Conservation (phyloP, 129 eudicot species). For the Pittosporum tobira region DNA sequence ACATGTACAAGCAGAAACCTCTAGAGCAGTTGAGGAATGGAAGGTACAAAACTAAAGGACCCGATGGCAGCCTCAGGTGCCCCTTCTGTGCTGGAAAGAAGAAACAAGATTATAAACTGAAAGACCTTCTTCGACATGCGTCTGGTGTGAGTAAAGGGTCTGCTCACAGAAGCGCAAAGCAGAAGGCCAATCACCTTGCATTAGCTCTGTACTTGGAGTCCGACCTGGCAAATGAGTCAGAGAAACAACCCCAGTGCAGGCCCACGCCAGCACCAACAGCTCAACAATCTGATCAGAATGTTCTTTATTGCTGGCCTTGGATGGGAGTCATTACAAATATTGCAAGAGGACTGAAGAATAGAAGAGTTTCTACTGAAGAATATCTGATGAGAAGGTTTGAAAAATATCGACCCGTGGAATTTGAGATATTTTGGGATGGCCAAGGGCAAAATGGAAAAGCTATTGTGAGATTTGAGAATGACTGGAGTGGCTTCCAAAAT, state of each 20-base stretch:
- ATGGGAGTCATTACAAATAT: constrained; percentile 57
- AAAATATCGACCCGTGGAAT: constrained; percentile 47
- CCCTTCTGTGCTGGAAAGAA: constrained; percentile 95
- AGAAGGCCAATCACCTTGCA: constrained; percentile 82
- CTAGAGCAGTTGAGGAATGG: constrained; percentile 47
- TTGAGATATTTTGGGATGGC: constrained; percentile 46
- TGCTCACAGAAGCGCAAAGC: constrained; percentile 63
- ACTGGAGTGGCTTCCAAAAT: constrained; percentile 64
- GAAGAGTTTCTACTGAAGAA: constrained; percentile 16
- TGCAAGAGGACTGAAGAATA: constrained; percentile 22
- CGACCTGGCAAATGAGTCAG: constrained; percentile 51
- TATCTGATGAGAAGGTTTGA: constrained; percentile 50
- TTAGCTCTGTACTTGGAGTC: constrained; percentile 49
- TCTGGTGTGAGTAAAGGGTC: constrained; percentile 76
- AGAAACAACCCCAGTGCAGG: constrained; percentile 27
- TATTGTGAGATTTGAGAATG: constrained; percentile 48
- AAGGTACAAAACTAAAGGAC: constrained; percentile 42
- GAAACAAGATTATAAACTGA: constrained; percentile 70
- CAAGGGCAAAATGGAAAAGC: constrained; percentile 24
- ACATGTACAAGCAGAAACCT: constrained; percentile 62
- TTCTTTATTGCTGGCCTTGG: constrained; percentile 74
- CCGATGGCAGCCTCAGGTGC: constrained; percentile 61
- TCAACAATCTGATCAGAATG: constrained; percentile 29
- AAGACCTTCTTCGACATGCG: constrained; percentile 78
- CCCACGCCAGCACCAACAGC: constrained; percentile 26